phyloP scores from a whole-genome alignment of 176 grass and related monocot genomes.

The Secale cereale region DNA sequence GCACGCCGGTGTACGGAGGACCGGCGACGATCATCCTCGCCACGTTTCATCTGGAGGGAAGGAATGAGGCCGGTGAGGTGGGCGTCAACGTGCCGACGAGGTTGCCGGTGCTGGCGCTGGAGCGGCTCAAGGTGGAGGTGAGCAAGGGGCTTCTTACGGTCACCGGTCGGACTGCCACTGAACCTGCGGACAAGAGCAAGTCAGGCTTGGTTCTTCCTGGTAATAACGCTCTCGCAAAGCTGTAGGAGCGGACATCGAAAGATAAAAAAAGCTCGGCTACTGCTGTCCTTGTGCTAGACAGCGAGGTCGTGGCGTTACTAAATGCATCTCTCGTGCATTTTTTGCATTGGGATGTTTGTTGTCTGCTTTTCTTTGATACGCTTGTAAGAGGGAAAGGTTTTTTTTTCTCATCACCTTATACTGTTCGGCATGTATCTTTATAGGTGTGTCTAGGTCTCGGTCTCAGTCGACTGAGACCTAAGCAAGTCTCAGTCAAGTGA shows the following conservation, averaged over 20 bases:
- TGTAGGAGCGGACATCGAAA: background rate
- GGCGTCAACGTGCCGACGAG: slow-evolving; percentile 35
- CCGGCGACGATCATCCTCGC: slow-evolving; percentile 28
- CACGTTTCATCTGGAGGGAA: slow-evolving; percentile 28
- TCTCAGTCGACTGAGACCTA: no score
- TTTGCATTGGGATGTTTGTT: no score
- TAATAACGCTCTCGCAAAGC: background rate
- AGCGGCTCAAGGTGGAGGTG: slow-evolving; percentile 6
- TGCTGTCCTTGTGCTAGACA: no score
- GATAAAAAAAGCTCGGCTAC: no score
- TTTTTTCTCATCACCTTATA: no score
- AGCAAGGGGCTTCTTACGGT: slow-evolving; percentile 1
- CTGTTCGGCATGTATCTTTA: no score
- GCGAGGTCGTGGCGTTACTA: no score
- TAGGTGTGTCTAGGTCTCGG: no score
- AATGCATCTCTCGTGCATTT: no score
- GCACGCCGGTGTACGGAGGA: slow-evolving; percentile 31
- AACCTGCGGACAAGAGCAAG: background rate
- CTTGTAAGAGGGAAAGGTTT: no score
- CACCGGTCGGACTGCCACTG: background rate
- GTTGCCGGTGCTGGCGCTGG: slow-evolving; percentile 23
- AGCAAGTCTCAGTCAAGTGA: no score
- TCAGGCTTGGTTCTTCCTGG: background rate
- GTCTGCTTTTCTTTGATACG: no score
- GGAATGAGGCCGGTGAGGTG: background rate